Conservation (phyloP, 352 stramenopile species). For the Aphanomyces invadans region DNA sequence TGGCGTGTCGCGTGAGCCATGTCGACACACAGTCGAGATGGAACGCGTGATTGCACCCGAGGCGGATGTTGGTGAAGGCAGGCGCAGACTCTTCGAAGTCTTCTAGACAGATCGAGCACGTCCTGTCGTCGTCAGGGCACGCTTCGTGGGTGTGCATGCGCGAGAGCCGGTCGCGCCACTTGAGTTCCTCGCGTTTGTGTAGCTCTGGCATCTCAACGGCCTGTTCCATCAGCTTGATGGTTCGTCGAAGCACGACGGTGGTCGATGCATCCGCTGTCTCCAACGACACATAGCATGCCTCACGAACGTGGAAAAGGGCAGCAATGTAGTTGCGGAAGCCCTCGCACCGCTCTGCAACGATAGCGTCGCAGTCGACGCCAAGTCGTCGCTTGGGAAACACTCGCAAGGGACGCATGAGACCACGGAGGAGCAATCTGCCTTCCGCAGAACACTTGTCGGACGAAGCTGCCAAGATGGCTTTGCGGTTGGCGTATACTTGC, state of each 20-base stretch:
- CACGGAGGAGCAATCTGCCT: background rate
- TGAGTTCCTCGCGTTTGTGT: conserved; percentile 10
- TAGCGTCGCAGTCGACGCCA: background rate
- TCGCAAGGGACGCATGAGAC: conserved; percentile 5
- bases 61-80: conserved; percentile 5
- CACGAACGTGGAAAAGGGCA: conserved; percentile 14
- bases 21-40: conserved; percentile 7
- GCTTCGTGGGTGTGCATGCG: background rate
- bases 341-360: conserved; percentile 1
- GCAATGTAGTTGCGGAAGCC: conserved; percentile 1
- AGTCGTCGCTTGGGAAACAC: conserved; percentile 10
- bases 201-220: conserved; percentile 10
- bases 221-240: conserved; percentile 4
- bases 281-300: background rate
- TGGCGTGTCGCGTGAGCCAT: conserved; percentile 15
- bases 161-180: conserved; percentile 6
- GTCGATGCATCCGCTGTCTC: background rate
- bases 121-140: background rate
- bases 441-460: background rate
- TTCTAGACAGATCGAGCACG: conserved; percentile 18
- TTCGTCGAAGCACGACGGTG: background rate
- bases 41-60: conserved; percentile 17
- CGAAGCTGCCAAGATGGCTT: background rate
- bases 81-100: background rate
- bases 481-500: background rate